These are phyloP conservation scores for Fusarium sp. DNA, from an alignment of 2,329 filamentous ascomycete genomes.

Conservation along the genomic window DNA sequence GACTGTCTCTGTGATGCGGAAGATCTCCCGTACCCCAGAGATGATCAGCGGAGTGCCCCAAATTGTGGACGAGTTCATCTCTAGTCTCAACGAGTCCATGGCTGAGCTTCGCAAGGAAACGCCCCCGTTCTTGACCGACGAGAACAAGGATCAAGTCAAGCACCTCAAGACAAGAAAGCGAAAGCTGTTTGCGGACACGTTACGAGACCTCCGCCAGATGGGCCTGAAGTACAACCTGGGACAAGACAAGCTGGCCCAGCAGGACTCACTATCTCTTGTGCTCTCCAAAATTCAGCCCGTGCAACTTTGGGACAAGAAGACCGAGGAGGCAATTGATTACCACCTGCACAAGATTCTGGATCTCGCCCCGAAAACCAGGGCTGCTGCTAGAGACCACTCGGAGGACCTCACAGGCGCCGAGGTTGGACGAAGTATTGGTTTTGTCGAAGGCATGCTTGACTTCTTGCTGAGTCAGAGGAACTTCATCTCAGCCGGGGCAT, in stretches of 20 bases:
- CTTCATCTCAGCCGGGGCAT: conserved; percentile 55
- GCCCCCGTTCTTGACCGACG: conserved; percentile 81
- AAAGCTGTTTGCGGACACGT: conserved; percentile 87
- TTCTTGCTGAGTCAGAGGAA: conserved; percentile 70
- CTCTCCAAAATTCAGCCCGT: conserved; percentile 68
- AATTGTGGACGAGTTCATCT: conserved; percentile 75
- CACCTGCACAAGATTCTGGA: conserved; percentile 85
- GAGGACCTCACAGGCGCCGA: conserved; percentile 87
- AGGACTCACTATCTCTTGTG: conserved; percentile 76
- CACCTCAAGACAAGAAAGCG: conserved; percentile 92
- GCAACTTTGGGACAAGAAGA: conserved; percentile 39
- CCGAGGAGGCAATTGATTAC: conserved; percentile 64
- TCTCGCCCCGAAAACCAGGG: conserved; percentile 74
- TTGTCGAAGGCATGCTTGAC: conserved; percentile 86
- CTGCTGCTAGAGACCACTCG: conserved; percentile 77
- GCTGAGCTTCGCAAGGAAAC: conserved; percentile 85
- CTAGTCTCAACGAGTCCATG: conserved; percentile 74
- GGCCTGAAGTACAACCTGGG: conserved; percentile 87
- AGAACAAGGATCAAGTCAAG: conserved; percentile 85
- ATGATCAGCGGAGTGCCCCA: conserved; percentile 65
- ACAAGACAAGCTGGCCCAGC: conserved; percentile 76
- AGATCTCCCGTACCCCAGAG: conserved; percentile 64
- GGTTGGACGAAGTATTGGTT: conserved; percentile 80
- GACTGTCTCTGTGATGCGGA: conserved; percentile 80
- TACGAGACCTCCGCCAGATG: conserved; percentile 88